These are phyloP conservation scores for Tephrocybe sp. DNA, from an alignment of 768 basidiomycete genomes.

Conservation along the genomic window DNA sequence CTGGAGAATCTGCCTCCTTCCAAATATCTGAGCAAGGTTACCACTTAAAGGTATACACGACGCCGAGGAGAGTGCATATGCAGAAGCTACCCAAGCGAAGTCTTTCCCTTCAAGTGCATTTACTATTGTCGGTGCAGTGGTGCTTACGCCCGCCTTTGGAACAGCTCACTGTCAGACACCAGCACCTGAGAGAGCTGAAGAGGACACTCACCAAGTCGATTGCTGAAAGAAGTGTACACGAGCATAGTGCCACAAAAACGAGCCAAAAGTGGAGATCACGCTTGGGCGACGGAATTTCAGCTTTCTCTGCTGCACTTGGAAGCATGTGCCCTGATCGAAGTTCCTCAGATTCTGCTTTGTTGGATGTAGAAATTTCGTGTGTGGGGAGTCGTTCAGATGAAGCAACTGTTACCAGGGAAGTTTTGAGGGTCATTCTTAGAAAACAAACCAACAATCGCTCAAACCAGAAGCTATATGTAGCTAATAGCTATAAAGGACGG, in stretches of 20 bases:
- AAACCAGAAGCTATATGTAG: too few species aligned
- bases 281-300: conserved; percentile 1
- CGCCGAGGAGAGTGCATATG: conserved; percentile 26
- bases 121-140: conserved; percentile 30
- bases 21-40: conserved; percentile 27
- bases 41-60: conserved; percentile 32
- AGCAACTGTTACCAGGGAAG: too few species aligned
- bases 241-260: conserved; percentile 9
- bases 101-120: conserved; percentile 24
- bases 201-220: conserved; percentile 10
- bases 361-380: too few species aligned
- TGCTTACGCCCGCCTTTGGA: conserved; percentile 23
- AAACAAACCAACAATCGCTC: too few species aligned
- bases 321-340: too few species aligned
- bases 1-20: conserved; percentile 4
- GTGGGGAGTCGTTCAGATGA: too few species aligned
- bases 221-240: conserved; percentile 6
- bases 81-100: conserved; percentile 26
- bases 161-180: not conserved
- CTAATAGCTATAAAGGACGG: too few species aligned
- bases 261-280: conserved; percentile 13
- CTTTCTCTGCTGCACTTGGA: not conserved
- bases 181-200: not conserved
- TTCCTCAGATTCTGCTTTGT: too few species aligned
- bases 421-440: too few species aligned